Evolutionary conservation across 305 asterid species (phyloP), one percentile per base, ranked within the genome.

Genomic region (Andrographis paniculata): DNA sequence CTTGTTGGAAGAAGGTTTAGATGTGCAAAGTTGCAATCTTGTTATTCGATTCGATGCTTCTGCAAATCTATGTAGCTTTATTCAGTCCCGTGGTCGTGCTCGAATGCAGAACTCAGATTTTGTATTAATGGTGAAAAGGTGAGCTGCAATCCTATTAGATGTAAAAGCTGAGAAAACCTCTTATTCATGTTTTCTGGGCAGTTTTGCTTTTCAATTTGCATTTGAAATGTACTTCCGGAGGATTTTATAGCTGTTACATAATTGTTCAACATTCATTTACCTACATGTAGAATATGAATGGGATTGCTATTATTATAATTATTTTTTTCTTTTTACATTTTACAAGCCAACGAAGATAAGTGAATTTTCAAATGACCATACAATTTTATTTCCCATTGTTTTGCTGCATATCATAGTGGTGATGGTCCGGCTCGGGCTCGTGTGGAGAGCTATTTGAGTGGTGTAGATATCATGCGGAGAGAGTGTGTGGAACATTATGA

Each of bases 51-150:
- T 82, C 53, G 98, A 89, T 61, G 88, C 70, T 14, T 68, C 96
- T 37, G 73, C 72, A 16, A 85, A 85, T 20, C 53, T 86, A 39
- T 82, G 96, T 65, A 80, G 98, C 67, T 89, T 82, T 61, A 89
- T 86, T 67, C 98, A 89, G 69, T 89, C 96, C 20, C 83, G 94
- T 41, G 98, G 95, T 3, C 80, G 98, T 52, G 96, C 96, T 48
- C 93, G 98, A 40, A 80, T 74, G 93, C 78, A 74, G 39, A 77
- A 74, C 65, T 89, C 96, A 4, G 84, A 86, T 56, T 86, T 86
- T 56, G 45, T 89, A 55, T 45, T 80, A 60, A 74, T 89, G 88
- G 70, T 82, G 36, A 56, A 58, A 60, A 75, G 95, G 98, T 85
- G 55, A 48, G 56, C 63, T 61, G 20, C 23, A 20, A 30, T 60